Evolutionary conservation across 1,284 basidiomycete species (phyloP), one percentile per base, ranked within the genome.

Genomic region (Rhodofomes roseus): DNA sequence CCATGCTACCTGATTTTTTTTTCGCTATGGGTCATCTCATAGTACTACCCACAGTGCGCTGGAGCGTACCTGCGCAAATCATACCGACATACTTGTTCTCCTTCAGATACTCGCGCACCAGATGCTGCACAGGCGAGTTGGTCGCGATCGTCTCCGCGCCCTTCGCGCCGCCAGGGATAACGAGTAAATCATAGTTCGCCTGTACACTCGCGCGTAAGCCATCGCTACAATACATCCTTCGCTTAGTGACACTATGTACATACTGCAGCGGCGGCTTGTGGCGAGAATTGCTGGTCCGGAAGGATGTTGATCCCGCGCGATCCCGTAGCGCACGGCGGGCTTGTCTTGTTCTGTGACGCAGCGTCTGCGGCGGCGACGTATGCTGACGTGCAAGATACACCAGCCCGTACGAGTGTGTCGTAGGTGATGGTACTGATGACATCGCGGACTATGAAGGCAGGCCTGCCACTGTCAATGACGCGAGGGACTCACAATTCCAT

Each of bases 151-250:
- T 90, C 59, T 90, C 84, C 0, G 93, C 90, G 14, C 93, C 93
- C 68, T 87, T 86, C 0, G 86, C 84, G 1, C 93, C 93, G 2
- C 93, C 93, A 0, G 93, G 93, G 37, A 95, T 83, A 54, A 95
- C 77, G 14, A 93, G 68, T 0, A 84, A 80, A 65, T 93, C 89
- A 62, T 81, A 91, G 55, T 79, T 79, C 56, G 81, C 81, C 85
- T 85, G 65, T 18, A 59, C 29, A 2, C 50, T 14, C 46, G 14
- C 4, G 9, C 22, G n/a, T n/a, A n/a, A n/a, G n/a, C n/a, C n/a
- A 34, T 55, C 12, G 31, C 18, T 14, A 23, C 40, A 16, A 27
- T 12, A 22, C n/a, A 31, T 27, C 8, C 23, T 8, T 40, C 40
- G 1, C n/a, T n/a, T n/a, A n/a, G n/a, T n/a, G n/a, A 34, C 34